Evolutionary conservation across 2,329 filamentous ascomycete species (phyloP).

Genomic region (Alternaria gaisen): DNA sequence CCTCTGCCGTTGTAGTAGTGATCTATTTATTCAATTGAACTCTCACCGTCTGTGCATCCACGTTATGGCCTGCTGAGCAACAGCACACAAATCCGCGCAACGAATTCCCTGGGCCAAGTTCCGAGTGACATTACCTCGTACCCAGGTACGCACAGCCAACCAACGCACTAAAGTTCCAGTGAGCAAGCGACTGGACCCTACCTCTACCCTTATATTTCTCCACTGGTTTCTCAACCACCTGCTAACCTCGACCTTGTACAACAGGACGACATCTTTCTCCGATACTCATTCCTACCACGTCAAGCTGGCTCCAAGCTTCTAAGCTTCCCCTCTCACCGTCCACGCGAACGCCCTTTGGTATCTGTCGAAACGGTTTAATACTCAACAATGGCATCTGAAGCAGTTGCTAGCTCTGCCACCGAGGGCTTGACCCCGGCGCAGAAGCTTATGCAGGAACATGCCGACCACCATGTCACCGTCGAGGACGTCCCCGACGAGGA

Average conservation of each 20-base stretch:
- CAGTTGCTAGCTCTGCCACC: slow-evolving; percentile 43
- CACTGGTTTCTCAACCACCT: background rate
- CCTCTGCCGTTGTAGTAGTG: slow-evolving; percentile 12
- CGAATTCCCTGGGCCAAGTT: slow-evolving; percentile 14
- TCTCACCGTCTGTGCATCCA: slow-evolving; percentile 2
- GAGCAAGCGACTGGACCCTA: background rate
- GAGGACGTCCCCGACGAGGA: slow-evolving; percentile 87
- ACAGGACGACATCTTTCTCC: background rate
- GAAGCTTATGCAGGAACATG: slow-evolving; percentile 71
- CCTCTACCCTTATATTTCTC: background rate
- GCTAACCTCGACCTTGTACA: slow-evolving; percentile 4
- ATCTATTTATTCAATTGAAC: slow-evolving; percentile 19
- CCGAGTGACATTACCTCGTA: slow-evolving; percentile 19
- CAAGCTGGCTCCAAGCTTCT: slow-evolving; percentile 43
- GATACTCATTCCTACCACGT: background rate
- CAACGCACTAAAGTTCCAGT: slow-evolving; percentile 12
- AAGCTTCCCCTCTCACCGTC: slow-evolving; percentile 41
- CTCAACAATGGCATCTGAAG: slow-evolving; percentile 52
- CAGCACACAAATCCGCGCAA: slow-evolving; percentile 4
- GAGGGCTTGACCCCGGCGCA: slow-evolving; percentile 58
- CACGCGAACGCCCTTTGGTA: slow-evolving; percentile 48
- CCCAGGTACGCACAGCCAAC: background rate
- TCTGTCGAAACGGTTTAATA: slow-evolving; percentile 49
- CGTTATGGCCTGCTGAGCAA: slow-evolving; percentile 16
- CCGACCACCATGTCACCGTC: slow-evolving; percentile 71